A percentile compares a stretch with the other conserved stretches of the same genome.
Evolutionary conservation across 2,329 filamentous ascomycete genomes (phyloP).

Genomic region (Epichloe amarillans): DNA sequence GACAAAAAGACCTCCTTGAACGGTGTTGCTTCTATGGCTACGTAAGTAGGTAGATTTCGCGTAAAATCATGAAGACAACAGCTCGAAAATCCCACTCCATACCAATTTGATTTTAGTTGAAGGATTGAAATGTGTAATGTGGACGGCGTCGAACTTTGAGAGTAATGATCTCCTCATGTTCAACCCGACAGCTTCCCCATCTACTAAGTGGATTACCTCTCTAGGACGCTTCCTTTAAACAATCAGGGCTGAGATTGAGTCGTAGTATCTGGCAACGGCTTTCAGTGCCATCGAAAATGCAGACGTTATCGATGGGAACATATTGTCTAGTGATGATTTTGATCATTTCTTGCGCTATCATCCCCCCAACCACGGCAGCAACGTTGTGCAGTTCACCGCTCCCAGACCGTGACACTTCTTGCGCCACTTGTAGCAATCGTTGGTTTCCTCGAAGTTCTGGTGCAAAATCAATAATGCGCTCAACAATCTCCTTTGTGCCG

Average conservation of each 20-base stretch:
- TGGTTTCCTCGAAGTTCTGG: constrained; percentile 36
- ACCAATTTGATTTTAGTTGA: too few species aligned
- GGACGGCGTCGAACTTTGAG: too few species aligned
- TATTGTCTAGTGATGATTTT: constrained; percentile 72
- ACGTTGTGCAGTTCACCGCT: constrained; percentile 89
- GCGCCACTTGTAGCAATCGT: constrained; percentile 38
- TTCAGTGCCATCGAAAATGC: constrained; percentile 55
- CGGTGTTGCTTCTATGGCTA: too few species aligned
- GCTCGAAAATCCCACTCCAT: too few species aligned
- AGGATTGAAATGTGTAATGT: too few species aligned
- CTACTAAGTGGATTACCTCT: too few species aligned
- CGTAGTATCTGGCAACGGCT: constrained; percentile 47
- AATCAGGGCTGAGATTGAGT: constrained; percentile 15
- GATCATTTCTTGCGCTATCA: constrained; percentile 94
- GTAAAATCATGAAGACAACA: too few species aligned
- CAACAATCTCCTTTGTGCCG: constrained; percentile 41
- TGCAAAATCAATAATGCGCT: constrained; percentile 26
- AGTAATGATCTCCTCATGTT: too few species aligned
- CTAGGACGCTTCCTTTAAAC: not conserved
- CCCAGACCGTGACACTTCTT: constrained; percentile 61
- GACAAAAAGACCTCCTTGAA: too few species aligned
- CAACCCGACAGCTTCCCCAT: too few species aligned
- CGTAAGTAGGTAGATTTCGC: too few species aligned
- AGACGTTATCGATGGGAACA: constrained; percentile 57
- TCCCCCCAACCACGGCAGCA: constrained; percentile 66